Percentiles rank a stretch among this genome's conserved stretches.
These are phyloP conservation scores for Austroboletus eburneus DNA, from an alignment of 768 basidiomycete genomes.

Conservation along the genomic window DNA sequence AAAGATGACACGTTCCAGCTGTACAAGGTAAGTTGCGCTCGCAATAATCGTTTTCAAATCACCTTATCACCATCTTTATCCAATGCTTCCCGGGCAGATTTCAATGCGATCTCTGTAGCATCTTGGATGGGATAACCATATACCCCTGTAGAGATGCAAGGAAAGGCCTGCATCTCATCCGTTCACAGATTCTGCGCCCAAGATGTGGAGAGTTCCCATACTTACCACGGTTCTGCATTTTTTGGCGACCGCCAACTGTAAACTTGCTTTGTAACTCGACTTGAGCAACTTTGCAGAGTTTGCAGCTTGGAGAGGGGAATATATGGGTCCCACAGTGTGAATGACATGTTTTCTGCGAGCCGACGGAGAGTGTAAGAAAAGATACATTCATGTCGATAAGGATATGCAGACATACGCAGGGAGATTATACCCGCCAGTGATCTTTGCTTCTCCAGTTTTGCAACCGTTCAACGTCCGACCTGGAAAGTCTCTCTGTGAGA, in stretches of 20 bases:
- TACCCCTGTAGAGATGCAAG: slow-evolving; percentile 73
- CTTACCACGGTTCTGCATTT: slow-evolving; percentile 60
- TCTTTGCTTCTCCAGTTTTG: slow-evolving; percentile 69
- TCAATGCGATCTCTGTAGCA: slow-evolving; percentile 69
- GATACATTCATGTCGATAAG: background rate
- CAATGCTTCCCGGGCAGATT: slow-evolving; percentile 50
- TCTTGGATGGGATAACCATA: slow-evolving; percentile 74
- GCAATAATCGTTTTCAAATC: background rate
- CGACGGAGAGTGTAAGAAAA: background rate
- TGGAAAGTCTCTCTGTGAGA: slow-evolving; percentile 44
- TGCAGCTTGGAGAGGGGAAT: slow-evolving; percentile 34
- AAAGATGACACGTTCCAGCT: slow-evolving; percentile 74
- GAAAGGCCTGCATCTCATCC: slow-evolving; percentile 56
- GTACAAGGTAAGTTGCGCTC: background rate
- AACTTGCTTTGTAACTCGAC: slow-evolving; percentile 64
- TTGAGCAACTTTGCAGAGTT: slow-evolving; percentile 50
- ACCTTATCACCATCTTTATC: slow-evolving; percentile 50
- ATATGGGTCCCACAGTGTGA: slow-evolving; percentile 79
- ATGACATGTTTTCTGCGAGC: slow-evolving; percentile 60
- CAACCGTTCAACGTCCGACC: slow-evolving; percentile 66
- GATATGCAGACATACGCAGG: slow-evolving; percentile 56
- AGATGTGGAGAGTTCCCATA: background rate
- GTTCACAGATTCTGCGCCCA: background rate
- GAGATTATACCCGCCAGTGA: slow-evolving; percentile 71
- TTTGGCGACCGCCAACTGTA: slow-evolving; percentile 58